Conservation (phyloP, 306 rosid species). For the Fragaria nilgerrensis region DNA sequence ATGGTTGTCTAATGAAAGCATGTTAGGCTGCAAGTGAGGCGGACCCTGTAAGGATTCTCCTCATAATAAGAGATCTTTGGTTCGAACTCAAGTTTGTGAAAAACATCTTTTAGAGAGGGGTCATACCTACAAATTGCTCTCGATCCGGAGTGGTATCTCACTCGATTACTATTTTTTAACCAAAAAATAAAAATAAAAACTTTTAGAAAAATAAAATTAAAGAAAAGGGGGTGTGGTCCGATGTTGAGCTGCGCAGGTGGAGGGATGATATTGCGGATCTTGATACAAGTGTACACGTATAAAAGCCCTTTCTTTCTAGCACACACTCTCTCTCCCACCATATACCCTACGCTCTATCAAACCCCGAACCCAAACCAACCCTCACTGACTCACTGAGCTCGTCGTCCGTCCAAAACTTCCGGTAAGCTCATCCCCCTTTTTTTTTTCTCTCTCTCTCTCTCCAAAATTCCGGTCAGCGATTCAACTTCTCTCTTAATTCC, state of each 20-base stretch:
- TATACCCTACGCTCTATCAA: background rate
- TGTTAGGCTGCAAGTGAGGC: too few relatives aligned
- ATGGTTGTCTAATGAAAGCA: too few relatives aligned
- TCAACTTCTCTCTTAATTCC: background rate
- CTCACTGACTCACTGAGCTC: constrained; percentile 3
- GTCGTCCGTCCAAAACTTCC: constrained; percentile 1
- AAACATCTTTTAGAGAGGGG: too few relatives aligned
- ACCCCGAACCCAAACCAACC: background rate
- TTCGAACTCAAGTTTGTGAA: too few relatives aligned
- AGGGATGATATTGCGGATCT: constrained; percentile 11
- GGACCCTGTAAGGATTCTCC: too few relatives aligned
- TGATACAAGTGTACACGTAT: constrained; percentile 4
- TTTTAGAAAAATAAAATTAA: too few relatives aligned
- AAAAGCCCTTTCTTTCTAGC: background rate
- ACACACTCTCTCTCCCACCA: background rate
- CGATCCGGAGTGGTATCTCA: too few relatives aligned
- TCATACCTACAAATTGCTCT: too few relatives aligned
- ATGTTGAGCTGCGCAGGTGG: constrained; percentile 2
- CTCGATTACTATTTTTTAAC: too few relatives aligned
- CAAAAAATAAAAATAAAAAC: background rate
- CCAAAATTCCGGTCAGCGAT: background rate
- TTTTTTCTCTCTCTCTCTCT: background rate
- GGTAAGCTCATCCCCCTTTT: background rate
- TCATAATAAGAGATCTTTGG: too few relatives aligned
- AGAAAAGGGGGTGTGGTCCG: background rate